These are phyloP conservation scores for Suillus placidus DNA, from an alignment of 768 basidiomycete species.

Conservation along the genomic window DNA sequence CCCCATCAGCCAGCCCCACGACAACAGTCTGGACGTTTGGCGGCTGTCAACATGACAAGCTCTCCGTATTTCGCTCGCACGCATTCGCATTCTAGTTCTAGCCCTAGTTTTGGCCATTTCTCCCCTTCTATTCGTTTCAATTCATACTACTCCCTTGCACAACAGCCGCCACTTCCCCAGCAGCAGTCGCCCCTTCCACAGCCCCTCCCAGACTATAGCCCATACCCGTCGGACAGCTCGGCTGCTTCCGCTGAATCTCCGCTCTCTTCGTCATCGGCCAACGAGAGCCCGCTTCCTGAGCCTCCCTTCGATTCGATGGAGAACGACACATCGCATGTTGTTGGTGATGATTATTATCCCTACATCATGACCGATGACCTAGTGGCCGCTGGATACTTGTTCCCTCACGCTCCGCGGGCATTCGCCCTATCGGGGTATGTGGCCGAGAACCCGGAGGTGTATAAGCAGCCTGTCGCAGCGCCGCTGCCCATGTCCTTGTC, in stretches of 20 bases:
- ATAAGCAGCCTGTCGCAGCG: slow-evolving; percentile 37
- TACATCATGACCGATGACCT: slow-evolving; percentile 31
- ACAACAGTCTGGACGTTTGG: slow-evolving; percentile 12
- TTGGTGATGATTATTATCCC: slow-evolving; percentile 33
- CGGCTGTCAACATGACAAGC: slow-evolving; percentile 26
- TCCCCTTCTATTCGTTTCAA: slow-evolving; percentile 19
- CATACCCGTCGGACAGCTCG: slow-evolving; percentile 41
- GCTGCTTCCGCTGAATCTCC: slow-evolving; percentile 41
- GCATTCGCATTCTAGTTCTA: slow-evolving; percentile 20
- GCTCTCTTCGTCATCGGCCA: slow-evolving; percentile 42
- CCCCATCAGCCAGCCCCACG: slow-evolving; percentile 11
- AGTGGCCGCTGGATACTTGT: slow-evolving; percentile 23
- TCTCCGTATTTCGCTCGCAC: slow-evolving; percentile 25
- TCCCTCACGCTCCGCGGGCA: slow-evolving; percentile 26
- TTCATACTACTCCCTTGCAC: slow-evolving; percentile 27
- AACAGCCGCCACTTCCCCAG: slow-evolving; percentile 18
- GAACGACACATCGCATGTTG: slow-evolving; percentile 27
- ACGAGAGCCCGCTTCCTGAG: slow-evolving; percentile 44
- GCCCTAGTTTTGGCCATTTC: slow-evolving; percentile 25
- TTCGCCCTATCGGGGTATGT: slow-evolving; percentile 27
- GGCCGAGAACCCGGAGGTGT: slow-evolving; percentile 26
- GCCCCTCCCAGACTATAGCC: slow-evolving; percentile 31
- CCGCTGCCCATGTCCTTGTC: slow-evolving; percentile 36
- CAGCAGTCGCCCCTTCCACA: slow-evolving; percentile 19
- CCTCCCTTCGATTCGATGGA: slow-evolving; percentile 39